These are phyloP conservation scores for Zasmidium citrigriseum DNA, from an alignment of 2,329 filamentous ascomycete genomes.

Conservation along the genomic window DNA sequence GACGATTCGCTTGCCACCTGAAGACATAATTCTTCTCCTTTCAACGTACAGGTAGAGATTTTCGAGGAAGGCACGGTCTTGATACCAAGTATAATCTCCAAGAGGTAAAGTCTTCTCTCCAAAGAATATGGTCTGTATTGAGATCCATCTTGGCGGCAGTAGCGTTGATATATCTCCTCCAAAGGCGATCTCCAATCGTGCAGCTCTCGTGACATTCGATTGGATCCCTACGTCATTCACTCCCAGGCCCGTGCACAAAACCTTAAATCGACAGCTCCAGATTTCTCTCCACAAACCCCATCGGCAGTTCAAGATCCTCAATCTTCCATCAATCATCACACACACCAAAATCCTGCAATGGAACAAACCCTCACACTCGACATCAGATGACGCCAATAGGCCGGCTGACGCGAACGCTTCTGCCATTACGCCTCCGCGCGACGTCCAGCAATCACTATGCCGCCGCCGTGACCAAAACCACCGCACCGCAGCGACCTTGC, in stretches of 20 bases:
- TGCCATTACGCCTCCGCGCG: conserved; percentile 40
- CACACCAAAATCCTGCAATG: conserved; percentile 7
- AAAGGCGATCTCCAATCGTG: background rate
- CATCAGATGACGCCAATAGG: conserved; percentile 36
- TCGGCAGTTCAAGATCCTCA: background rate
- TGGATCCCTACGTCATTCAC: background rate
- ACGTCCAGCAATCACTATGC: conserved; percentile 2
- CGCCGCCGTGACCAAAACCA: conserved; percentile 8
- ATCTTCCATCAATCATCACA: background rate
- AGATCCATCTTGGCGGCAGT: background rate
- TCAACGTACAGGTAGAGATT: background rate
- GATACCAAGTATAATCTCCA: background rate
- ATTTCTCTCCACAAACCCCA: background rate
- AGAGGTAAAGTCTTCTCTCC: too few species aligned
- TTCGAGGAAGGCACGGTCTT: background rate
- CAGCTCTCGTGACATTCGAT: too few species aligned
- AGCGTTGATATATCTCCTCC: background rate
- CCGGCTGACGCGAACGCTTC: conserved; percentile 50
- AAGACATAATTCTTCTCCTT: conserved; percentile 19
- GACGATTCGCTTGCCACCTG: conserved; percentile 46
- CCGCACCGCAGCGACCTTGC: conserved; percentile 10
- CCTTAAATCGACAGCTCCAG: background rate
- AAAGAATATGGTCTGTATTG: background rate
- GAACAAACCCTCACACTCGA: conserved; percentile 8
- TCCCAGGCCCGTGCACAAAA: too few species aligned